Evolutionary conservation across 495 filamentous ascomycete species (phyloP).

Genomic region (Astrocystis sublimbata): DNA sequence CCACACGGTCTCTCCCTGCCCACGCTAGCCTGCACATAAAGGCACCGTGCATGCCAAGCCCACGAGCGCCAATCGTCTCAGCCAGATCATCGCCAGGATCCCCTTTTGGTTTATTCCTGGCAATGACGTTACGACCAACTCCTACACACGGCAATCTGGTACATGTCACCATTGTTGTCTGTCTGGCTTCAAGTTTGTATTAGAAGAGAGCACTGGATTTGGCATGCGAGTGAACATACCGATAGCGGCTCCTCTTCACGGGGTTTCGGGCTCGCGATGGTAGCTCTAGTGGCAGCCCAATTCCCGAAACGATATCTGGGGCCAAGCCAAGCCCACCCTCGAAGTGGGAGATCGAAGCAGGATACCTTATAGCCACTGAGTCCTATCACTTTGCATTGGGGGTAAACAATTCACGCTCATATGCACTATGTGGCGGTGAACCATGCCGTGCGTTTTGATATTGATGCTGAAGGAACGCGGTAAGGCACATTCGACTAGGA

Average conservation of each 20-base stretch:
- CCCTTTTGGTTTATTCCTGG: background rate
- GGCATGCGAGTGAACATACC: background rate
- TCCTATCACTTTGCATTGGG: background rate
- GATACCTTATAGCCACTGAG: background rate
- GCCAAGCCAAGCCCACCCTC: background rate
- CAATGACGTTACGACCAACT: constrained; percentile 18
- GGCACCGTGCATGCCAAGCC: constrained; percentile 19
- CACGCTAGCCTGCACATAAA: background rate
- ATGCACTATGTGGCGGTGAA: constrained; percentile 13
- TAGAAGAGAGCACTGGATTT: background rate
- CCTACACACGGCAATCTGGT: constrained; percentile 5
- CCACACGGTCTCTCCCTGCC: background rate
- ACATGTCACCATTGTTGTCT: background rate
- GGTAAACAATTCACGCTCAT: no score
- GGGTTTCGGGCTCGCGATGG: background rate
- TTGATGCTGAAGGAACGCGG: constrained; percentile 14
- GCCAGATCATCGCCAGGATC: constrained; percentile 9
- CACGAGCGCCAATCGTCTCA: constrained; percentile 8
- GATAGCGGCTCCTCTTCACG: background rate
- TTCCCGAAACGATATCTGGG: background rate
- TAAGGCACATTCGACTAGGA: constrained; percentile 14
- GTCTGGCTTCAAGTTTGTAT: background rate
- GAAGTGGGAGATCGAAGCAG: background rate
- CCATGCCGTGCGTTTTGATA: constrained; percentile 10
- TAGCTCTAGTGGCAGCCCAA: background rate